Conservation (phyloP, 805 yeast species). For the Myxozyma udenii region DNA sequence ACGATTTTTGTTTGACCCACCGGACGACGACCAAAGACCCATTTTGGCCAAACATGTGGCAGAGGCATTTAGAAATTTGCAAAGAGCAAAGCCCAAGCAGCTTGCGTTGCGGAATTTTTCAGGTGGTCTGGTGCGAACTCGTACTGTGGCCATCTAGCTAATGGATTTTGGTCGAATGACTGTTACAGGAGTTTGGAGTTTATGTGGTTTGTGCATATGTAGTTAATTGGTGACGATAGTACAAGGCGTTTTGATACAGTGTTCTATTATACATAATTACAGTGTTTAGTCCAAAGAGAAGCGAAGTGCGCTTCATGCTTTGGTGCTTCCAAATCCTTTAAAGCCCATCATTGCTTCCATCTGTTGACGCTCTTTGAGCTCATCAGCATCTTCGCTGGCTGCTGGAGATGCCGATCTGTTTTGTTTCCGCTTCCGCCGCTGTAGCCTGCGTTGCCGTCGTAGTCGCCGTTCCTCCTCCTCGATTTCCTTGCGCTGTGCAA, state of each 20-base stretch:
- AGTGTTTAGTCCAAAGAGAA: not conserved
- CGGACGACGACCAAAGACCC: constrained; percentile 78
- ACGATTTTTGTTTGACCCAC: constrained; percentile 73
- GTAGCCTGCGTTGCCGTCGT: constrained; percentile 18
- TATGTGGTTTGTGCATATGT: not conserved
- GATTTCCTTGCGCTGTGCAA: constrained; percentile 41
- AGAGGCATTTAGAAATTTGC: constrained; percentile 85
- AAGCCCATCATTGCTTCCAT: constrained; percentile 56
- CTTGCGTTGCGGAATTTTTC: constrained; percentile 67
- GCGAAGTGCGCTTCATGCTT: no score
- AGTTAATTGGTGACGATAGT: not conserved
- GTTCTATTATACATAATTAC: not conserved
- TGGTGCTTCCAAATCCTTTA: constrained; percentile 51
- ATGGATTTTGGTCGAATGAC: no score
- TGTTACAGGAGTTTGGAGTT: not conserved
- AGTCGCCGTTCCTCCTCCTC: constrained; percentile 41
- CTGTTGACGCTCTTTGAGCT: constrained; percentile 31
- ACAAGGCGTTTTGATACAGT: no score
- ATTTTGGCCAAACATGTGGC: constrained; percentile 74
- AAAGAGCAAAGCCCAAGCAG: constrained; percentile 53
- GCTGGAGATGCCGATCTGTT: constrained; percentile 2
- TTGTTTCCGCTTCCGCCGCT: constrained; percentile 29
- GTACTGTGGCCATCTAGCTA: constrained; percentile 48
- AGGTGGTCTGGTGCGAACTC: constrained; percentile 59
- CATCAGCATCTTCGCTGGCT: constrained; percentile 13